A percentile compares a stretch with the other conserved stretches of the same genome.
Evolutionary conservation across 1,139 yeast species (phyloP).

Genomic region (Starmera stellimalicola): DNA sequence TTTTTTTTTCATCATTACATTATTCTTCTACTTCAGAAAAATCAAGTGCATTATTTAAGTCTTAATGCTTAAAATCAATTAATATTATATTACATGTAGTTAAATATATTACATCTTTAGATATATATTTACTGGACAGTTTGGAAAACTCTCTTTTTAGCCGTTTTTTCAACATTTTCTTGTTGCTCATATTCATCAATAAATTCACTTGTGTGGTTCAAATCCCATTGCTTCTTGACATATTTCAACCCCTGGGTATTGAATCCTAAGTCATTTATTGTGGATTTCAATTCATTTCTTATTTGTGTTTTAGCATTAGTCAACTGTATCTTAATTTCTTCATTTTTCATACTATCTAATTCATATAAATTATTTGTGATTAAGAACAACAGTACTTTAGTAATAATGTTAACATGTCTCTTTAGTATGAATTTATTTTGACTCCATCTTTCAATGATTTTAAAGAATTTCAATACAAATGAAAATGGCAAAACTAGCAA

Average conservation of each 20-base stretch:
- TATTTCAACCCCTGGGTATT: slow-evolving; percentile 78
- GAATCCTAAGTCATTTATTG: slow-evolving; percentile 63
- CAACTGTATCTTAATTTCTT: slow-evolving; percentile 48
- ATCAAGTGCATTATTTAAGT: too few relatives aligned
- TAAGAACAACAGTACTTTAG: slow-evolving; percentile 66
- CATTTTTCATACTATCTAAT: slow-evolving; percentile 55
- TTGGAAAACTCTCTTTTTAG: slow-evolving; percentile 61
- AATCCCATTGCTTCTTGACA: slow-evolving; percentile 69
- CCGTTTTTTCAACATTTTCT: slow-evolving; percentile 42
- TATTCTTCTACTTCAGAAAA: too few relatives aligned
- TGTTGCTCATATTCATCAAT: slow-evolving; percentile 59
- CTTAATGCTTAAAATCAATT: neutral
- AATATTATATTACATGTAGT: neutral
- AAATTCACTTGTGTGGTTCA: slow-evolving; percentile 64
- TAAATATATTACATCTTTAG: neutral
- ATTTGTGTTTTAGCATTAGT: slow-evolving; percentile 48
- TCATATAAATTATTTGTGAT: slow-evolving; percentile 72
- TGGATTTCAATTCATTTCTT: slow-evolving; percentile 41
- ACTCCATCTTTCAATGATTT: slow-evolving; percentile 73
- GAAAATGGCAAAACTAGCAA: slow-evolving; percentile 85
- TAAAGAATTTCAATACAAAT: slow-evolving; percentile 59
- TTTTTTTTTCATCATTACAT: neutral
- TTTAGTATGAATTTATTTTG: slow-evolving; percentile 32
- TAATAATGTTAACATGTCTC: slow-evolving; percentile 50
- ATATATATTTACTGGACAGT: slow-evolving; percentile 17